These are phyloP conservation scores for Somion occarium DNA, from an alignment of 1,284 basidiomycete species.

Conservation along the genomic window DNA sequence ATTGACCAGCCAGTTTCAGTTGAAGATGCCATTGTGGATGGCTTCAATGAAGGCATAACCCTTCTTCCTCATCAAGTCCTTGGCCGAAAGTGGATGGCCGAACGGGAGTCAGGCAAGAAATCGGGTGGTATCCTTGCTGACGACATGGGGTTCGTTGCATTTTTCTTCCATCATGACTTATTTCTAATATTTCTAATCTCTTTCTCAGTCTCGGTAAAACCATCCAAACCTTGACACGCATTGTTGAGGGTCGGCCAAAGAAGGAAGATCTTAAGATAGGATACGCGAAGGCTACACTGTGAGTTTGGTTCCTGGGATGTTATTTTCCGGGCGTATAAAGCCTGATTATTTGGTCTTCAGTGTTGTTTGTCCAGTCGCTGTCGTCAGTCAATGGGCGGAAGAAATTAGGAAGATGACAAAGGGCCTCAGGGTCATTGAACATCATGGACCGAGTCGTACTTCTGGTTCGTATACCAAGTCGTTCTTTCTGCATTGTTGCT, in stretches of 20 bases:
- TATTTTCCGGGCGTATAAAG: slow-evolving; percentile 3
- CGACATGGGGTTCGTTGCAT: slow-evolving; percentile 71
- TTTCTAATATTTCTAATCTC: slow-evolving; percentile 24
- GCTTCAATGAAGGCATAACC: slow-evolving; percentile 64
- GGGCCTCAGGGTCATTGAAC: slow-evolving; percentile 68
- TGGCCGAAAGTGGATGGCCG: slow-evolving; percentile 85
- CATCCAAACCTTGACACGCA: slow-evolving; percentile 84
- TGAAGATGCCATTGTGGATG: slow-evolving; percentile 64
- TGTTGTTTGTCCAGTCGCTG: slow-evolving; percentile 77
- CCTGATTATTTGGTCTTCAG: slow-evolving; percentile 33
- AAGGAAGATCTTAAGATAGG: slow-evolving; percentile 70
- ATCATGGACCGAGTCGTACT: slow-evolving; percentile 75
- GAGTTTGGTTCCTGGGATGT: slow-evolving; percentile 32
- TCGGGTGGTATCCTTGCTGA: slow-evolving; percentile 89
- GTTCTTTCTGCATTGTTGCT: neutral
- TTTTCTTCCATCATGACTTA: neutral
- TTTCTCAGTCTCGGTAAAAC: slow-evolving; percentile 91
- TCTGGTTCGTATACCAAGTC: slow-evolving; percentile 43
- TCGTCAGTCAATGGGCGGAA: slow-evolving; percentile 89
- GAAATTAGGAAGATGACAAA: slow-evolving; percentile 81
- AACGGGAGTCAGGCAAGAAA: slow-evolving; percentile 76
- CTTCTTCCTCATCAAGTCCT: slow-evolving; percentile 86
- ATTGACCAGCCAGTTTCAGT: slow-evolving; percentile 45
- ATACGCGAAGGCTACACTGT: slow-evolving; percentile 72
- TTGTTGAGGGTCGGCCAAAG: slow-evolving; percentile 71